phyloP scores from a whole-genome alignment of 306 rosid species.

The Vigna mungo region DNA sequence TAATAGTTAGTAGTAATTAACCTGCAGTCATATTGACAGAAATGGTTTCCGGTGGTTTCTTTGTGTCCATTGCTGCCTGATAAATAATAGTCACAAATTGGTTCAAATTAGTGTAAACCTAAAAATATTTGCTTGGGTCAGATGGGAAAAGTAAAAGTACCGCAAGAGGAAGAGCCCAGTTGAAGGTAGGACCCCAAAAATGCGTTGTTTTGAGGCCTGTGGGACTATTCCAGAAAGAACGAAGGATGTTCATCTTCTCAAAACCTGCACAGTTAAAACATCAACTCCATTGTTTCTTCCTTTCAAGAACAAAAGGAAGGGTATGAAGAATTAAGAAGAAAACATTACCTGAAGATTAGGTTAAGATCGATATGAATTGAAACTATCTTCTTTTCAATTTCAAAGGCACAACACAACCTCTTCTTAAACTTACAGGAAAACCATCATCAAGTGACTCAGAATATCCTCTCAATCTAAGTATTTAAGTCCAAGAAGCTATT shows the following conservation, averaged over 20 bases:
- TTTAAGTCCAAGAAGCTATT: neutral
- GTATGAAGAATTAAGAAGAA: neutral
- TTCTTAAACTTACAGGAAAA: neutral
- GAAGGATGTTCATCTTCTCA: slow-evolving; percentile 50
- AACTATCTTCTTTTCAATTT: neutral
- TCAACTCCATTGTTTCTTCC: no score
- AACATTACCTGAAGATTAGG: slow-evolving; percentile 31
- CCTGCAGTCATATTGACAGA: slow-evolving; percentile 68
- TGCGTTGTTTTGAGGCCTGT: slow-evolving; percentile 68
- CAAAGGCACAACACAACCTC: slow-evolving; percentile 31
- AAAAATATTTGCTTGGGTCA: no score
- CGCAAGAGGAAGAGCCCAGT: slow-evolving; percentile 71
- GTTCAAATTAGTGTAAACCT: slow-evolving; percentile 2
- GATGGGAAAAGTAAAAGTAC: slow-evolving; percentile 13
- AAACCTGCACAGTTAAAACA: neutral
- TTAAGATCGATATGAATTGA: neutral
- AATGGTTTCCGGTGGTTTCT: slow-evolving; percentile 66
- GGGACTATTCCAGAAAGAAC: slow-evolving; percentile 64
- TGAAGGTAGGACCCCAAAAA: slow-evolving; percentile 69
- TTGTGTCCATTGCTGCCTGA: slow-evolving; percentile 63
- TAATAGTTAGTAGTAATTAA: slow-evolving; percentile 21
- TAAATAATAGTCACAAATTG: neutral
- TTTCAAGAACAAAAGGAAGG: no score
- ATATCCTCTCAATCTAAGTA: neutral
- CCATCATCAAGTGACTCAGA: neutral